Evolutionary conservation across 2,329 filamentous ascomycete species (phyloP).

Genomic region (Ophiostoma quercus): DNA sequence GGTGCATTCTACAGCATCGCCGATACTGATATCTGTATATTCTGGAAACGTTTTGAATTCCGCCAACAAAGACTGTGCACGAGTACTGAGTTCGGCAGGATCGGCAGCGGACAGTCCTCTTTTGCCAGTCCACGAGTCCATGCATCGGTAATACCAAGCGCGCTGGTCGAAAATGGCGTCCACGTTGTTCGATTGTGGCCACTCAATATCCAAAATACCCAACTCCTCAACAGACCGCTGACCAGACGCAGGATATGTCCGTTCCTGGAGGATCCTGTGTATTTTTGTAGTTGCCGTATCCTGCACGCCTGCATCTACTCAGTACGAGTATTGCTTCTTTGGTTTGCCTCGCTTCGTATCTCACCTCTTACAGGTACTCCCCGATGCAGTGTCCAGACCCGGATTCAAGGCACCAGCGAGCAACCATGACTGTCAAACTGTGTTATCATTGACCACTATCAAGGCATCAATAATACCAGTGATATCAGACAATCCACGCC

Average conservation of each 20-base stretch:
- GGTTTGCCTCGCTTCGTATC: background rate
- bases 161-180: background rate
- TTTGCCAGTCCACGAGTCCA: background rate
- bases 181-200: conserved; percentile 3
- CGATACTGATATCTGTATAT: background rate
- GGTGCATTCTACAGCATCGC: background rate
- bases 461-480: background rate
- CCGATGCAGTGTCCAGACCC: conserved; percentile 5
- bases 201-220: background rate
- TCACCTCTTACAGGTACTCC: conserved; percentile 8
- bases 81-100: background rate
- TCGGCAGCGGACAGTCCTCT: background rate
- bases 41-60: background rate
- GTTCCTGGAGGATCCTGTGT: background rate
- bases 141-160: background rate
- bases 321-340: background rate
- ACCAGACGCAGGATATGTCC: background rate
- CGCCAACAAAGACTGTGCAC: background rate
- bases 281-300: background rate
- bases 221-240: background rate
- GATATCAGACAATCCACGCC: background rate
- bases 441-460: background rate
- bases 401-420: background rate
- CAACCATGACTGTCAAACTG: background rate
- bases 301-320: no score